Evolutionary conservation across 2,329 filamentous ascomycete genomes (phyloP).

Genomic region (Talaromyces funiculosus): DNA sequence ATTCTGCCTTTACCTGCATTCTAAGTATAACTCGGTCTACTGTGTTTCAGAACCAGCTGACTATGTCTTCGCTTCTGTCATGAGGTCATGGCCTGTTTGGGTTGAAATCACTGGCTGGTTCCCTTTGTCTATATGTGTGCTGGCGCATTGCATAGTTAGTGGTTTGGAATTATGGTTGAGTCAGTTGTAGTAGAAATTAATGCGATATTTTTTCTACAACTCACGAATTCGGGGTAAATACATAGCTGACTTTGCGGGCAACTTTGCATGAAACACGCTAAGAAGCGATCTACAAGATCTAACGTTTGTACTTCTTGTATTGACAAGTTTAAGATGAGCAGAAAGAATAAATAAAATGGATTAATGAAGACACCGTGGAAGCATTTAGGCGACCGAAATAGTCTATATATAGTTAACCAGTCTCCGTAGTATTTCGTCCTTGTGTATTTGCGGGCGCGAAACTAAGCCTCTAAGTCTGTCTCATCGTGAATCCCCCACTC

Average conservation of each 20-base stretch:
- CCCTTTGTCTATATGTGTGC: not conserved
- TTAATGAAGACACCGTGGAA: not conserved
- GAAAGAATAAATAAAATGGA: not conserved
- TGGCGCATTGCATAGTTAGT: not conserved
- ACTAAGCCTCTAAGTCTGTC: not conserved
- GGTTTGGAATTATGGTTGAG: not conserved
- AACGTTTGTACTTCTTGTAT: not conserved
- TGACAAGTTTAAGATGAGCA: not conserved
- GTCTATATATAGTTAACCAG: not conserved
- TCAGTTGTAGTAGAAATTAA: not conserved
- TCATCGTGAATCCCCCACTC: not conserved
- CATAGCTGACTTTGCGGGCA: not conserved
- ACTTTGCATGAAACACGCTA: not conserved
- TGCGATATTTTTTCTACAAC: not conserved
- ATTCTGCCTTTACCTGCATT: not conserved
- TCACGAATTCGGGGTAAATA: not conserved
- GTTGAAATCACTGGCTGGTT: not conserved
- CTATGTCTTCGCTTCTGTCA: not conserved
- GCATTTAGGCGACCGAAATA: not conserved
- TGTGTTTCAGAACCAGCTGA: not conserved
- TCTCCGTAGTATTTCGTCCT: not conserved
- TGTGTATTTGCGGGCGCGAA: not conserved
- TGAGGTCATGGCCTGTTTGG: not conserved
- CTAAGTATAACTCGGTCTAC: not conserved
- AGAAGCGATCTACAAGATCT: conserved; percentile 1